phyloP scores from a whole-genome alignment of 2,329 filamentous ascomycete species.

The Verticillium tricorpus region DNA sequence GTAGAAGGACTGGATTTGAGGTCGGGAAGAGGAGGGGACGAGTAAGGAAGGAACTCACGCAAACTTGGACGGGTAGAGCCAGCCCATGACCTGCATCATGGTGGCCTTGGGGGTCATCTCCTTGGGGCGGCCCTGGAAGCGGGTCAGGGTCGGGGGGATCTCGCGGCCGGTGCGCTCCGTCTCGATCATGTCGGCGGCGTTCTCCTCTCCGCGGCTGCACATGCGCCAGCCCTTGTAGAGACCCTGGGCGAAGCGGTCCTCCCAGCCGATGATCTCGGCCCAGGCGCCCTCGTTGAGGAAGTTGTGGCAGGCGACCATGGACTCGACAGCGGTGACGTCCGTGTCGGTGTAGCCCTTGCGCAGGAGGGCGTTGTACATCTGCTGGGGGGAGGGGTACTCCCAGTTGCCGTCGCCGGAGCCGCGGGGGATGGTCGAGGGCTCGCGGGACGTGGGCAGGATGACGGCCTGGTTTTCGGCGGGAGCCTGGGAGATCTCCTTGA shows the following conservation, averaged over 20 bases:
- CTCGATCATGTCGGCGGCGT: constrained; percentile 38
- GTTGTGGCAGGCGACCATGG: constrained; percentile 97
- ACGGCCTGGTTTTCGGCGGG: constrained; percentile 69
- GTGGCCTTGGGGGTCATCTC: constrained; percentile 90
- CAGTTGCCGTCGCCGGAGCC: constrained; percentile 75
- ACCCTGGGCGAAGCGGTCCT: constrained; percentile 76
- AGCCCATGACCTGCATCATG: constrained; percentile 75
- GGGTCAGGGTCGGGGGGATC: constrained; percentile 66
- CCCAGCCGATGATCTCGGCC: constrained; percentile 93
- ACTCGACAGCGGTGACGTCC: constrained; percentile 85
- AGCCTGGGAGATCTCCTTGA: constrained; percentile 75
- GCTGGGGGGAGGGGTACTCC: constrained; percentile 97
- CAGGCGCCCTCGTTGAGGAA: constrained; percentile 97
- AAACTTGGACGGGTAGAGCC: constrained; percentile 75
- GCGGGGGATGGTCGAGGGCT: constrained; percentile 86
- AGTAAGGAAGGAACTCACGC: constrained; percentile 57
- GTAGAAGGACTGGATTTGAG: not conserved
- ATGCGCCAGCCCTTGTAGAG: constrained; percentile 67
- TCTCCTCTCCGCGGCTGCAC: constrained; percentile 70
- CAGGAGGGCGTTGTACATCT: constrained; percentile 98
- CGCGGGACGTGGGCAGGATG: constrained; percentile 72
- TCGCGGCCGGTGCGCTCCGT: constrained; percentile 50
- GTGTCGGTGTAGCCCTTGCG: constrained; percentile 96
- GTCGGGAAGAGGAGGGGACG: not conserved
- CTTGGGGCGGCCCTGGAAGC: constrained; percentile 84